Base-by-base conservation (phyloP, 441 rosid genomes). In the Euphorbia celastroides region DNA sequence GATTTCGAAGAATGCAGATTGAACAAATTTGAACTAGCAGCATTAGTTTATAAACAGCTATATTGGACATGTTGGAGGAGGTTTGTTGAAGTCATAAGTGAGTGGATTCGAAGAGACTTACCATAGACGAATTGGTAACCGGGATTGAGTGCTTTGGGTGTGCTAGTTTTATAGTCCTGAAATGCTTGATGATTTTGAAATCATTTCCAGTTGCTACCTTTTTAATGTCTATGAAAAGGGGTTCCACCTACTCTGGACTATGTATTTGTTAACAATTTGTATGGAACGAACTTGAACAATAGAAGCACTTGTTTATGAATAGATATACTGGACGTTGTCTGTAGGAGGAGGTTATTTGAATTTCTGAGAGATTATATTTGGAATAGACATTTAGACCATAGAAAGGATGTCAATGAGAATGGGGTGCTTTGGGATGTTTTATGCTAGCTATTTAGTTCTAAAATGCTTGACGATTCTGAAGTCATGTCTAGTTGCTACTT, bases 211-310 rank as follows among this genome's bases (percentile, higher is more conserved):
- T 12, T 16, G 38, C 38, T 55, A 16, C 13, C 41, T 66, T 26
- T 58, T 17, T 9, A 31, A 57, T 42, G 10, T 9, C 5, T 67
- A 57, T 28, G 10, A 16, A 42, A 22, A 44, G 60, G 27, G 19
- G 59, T 48, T 34, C n/a, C n/a, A n/a, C n/a, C n/a, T n/a, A n/a
- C n/a, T n/a, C n/a, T n/a, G n/a, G n/a, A n/a, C n/a, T n/a, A n/a
- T n/a, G n/a, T n/a, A n/a, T n/a, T n/a, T n/a, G n/a, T n/a, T n/a
- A 34, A 60, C 50, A 68, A 59, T 50, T 26, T 48, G 48, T 42
- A 63, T 44, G 11, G 48, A 59, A 60, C 27, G 1, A 27, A 56
- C 44, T 44, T 12, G 48, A 59, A 60, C 51, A n/a, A n/a, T 0
- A 27, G 42, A 12, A 55, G 54, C 46, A 57, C 26, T 25, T 34